Conservation (phyloP, 169 alveolate species). For the Theileria parva region DNA sequence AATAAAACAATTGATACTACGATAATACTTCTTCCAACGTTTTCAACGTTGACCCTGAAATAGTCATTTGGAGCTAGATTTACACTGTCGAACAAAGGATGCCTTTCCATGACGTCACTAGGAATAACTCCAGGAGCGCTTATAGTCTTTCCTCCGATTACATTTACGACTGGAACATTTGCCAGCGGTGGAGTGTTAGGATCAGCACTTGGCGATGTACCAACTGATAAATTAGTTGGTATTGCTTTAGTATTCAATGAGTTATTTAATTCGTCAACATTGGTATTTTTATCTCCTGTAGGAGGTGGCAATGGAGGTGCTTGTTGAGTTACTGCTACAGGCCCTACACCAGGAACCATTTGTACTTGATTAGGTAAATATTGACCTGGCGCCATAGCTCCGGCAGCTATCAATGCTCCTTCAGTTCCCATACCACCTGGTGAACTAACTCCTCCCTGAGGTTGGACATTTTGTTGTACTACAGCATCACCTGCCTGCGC, state of each 20-base stretch:
- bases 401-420: conserved; percentile 6
- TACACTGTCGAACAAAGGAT: background rate
- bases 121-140: conserved; percentile 49
- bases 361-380: conserved; percentile 9
- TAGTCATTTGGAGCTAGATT: conserved; percentile 14
- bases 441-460: background rate
- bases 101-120: conserved; percentile 29
- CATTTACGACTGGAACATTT: conserved; percentile 28
- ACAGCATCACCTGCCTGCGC: conserved; percentile 6
- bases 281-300: background rate
- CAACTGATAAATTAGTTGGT: conserved; percentile 17
- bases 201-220: conserved; percentile 17
- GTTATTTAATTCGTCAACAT: background rate
- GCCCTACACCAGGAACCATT: conserved; percentile 11
- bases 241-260: conserved; percentile 9
- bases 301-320: background rate
- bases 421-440: background rate
- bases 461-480: conserved; percentile 10
- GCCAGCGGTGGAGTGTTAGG: conserved; percentile 33
- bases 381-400: conserved; percentile 10
- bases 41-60: conserved; percentile 6
- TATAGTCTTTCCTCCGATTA: conserved; percentile 25
- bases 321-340: conserved; percentile 23
- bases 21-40: conserved; percentile 27
- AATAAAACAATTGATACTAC: conserved; percentile 22